Conservation (phyloP, 2,329 filamentous ascomycete species). For the Colletotrichum tanaceti region DNA sequence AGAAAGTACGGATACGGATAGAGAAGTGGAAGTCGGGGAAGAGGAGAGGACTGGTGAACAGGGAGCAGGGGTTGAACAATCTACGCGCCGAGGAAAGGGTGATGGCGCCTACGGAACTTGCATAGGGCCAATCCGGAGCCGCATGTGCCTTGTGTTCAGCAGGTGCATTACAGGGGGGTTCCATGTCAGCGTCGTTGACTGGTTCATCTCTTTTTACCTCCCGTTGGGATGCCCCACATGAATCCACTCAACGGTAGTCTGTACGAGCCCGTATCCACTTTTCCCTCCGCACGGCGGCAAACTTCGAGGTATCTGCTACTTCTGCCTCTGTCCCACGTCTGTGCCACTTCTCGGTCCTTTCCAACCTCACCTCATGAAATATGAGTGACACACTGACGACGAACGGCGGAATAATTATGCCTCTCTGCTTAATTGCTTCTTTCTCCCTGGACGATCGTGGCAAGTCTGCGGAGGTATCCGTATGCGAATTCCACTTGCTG, state of each 20-base stretch:
- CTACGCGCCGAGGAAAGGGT: constrained; percentile 43
- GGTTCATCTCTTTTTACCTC: constrained; percentile 38
- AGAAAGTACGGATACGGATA: neutral
- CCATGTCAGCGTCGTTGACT: constrained; percentile 25
- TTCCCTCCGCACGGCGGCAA: neutral
- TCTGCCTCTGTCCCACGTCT: constrained; percentile 30
- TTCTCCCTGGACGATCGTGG: constrained; percentile 19
- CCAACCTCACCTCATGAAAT: constrained; percentile 38
- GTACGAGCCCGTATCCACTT: constrained; percentile 15
- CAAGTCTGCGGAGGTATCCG: too few species aligned
- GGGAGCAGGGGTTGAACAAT: constrained; percentile 38
- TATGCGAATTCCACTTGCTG: neutral
- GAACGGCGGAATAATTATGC: neutral
- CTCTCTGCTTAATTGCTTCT: constrained; percentile 22
- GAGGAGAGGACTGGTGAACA: constrained; percentile 17
- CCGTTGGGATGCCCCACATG: constrained; percentile 24
- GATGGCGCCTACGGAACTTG: constrained; percentile 43
- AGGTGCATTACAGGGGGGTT: constrained; percentile 34
- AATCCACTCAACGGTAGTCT: constrained; percentile 17
- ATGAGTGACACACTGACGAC: constrained; percentile 4
- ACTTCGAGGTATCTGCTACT: constrained; percentile 30
- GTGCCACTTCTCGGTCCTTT: constrained; percentile 36
- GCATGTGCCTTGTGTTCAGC: constrained; percentile 42
- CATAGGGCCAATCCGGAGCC: constrained; percentile 42
- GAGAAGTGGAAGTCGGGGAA: constrained; percentile 16